A percentile compares a stretch with the other conserved stretches of the same genome.
These are phyloP conservation scores for Tylopilus sp. DNA, from an alignment of 768 basidiomycete genomes.

Conservation along the genomic window DNA sequence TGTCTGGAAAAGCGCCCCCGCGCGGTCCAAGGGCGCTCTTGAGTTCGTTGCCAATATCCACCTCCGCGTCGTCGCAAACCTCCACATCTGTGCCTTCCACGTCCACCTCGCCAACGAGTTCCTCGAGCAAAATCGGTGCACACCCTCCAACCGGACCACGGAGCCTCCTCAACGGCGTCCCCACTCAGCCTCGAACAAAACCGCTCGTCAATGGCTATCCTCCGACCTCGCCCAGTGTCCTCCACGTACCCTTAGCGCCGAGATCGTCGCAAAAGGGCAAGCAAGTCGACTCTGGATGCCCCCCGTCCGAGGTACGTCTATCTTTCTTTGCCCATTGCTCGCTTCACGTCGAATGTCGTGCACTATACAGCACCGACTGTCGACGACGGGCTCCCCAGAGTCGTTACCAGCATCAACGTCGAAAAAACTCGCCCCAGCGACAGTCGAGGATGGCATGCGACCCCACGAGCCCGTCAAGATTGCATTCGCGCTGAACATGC, in stretches of 20 bases:
- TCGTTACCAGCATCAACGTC: slow-evolving; percentile 7
- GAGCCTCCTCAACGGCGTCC: slow-evolving; percentile 45
- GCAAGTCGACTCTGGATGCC: slow-evolving; percentile 36
- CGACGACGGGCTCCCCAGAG: slow-evolving; percentile 15
- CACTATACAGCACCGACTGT: slow-evolving; percentile 12
- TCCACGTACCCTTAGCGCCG: slow-evolving; percentile 31
- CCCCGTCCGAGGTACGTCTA: slow-evolving; percentile 33
- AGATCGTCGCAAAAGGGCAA: slow-evolving; percentile 40
- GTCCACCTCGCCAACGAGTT: slow-evolving; percentile 29
- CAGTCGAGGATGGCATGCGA: slow-evolving; percentile 29
- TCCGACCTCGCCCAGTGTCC: slow-evolving; percentile 23
- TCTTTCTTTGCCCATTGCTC: slow-evolving; percentile 1
- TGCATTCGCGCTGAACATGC: slow-evolving; percentile 30
- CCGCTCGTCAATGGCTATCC: slow-evolving; percentile 43
- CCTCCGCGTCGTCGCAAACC: slow-evolving; percentile 27
- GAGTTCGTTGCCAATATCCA: slow-evolving; percentile 38
- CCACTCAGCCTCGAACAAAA: slow-evolving; percentile 35
- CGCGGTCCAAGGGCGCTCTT: slow-evolving; percentile 68
- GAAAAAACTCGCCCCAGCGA: slow-evolving; percentile 18
- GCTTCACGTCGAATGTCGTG: slow-evolving; percentile 6
- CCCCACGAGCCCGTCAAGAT: slow-evolving; percentile 33
- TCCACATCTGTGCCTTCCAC: slow-evolving; percentile 34
- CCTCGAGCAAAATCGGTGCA: slow-evolving; percentile 44
- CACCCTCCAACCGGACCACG: slow-evolving; percentile 66
- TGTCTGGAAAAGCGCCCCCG: slow-evolving; percentile 80